Evolutionary conservation across 1,284 basidiomycete species (phyloP).

Genomic region (Microbotryomycetes sp.): DNA sequence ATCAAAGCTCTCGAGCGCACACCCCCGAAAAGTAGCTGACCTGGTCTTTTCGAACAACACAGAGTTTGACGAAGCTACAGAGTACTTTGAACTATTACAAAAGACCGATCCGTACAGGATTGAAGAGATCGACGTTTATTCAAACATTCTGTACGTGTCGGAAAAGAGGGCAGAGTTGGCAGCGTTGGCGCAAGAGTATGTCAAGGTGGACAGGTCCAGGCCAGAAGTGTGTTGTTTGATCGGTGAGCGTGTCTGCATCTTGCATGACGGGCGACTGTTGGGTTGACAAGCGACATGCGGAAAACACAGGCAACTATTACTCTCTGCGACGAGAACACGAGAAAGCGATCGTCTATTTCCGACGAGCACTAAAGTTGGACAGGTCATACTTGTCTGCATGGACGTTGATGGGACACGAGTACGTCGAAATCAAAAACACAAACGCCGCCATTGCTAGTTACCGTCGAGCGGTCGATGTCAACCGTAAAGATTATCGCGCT

Average conservation of each 20-base stretch:
- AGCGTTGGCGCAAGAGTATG: conserved; percentile 83
- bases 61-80: conserved; percentile 81
- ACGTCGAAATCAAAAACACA: conserved; percentile 96
- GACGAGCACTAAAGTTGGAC: conserved; percentile 86
- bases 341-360: conserved; percentile 92
- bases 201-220: conserved; percentile 75
- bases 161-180: conserved; percentile 82
- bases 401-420: conserved; percentile 99
- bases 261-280: background rate
- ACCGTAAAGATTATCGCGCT: conserved; percentile 91
- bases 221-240: conserved; percentile 93
- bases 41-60: too few species aligned
- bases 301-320: conserved; percentile 81
- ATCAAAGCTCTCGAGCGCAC: too few species aligned
- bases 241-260: conserved; percentile 50
- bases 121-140: conserved; percentile 93
- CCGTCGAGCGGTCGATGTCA: conserved; percentile 87
- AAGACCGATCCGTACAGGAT: conserved; percentile 76
- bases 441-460: conserved; percentile 98
- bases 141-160: conserved; percentile 93
- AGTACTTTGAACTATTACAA: conserved; percentile 73
- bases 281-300: too few species aligned
- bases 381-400: conserved; percentile 91
- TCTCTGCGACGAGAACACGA: conserved; percentile 87
- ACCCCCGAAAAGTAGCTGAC: too few species aligned